Evolutionary conservation across 345 rosid species (phyloP).

Genomic region (Citrus hindsii): DNA sequence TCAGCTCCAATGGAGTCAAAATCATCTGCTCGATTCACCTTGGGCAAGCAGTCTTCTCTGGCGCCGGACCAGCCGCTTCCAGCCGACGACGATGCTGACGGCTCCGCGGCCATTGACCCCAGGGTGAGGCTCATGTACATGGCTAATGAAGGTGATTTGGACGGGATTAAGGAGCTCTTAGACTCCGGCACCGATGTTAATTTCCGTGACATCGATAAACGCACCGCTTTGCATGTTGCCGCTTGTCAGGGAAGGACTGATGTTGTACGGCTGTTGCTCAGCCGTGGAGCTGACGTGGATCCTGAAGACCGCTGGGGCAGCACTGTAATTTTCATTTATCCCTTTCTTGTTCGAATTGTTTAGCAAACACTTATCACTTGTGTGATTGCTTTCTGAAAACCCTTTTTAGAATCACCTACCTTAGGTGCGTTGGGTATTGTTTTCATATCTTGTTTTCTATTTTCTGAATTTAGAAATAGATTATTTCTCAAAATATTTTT

Average conservation of each 20-base stretch:
- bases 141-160: constrained; percentile 74
- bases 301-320: constrained; percentile 63
- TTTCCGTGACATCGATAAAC: constrained; percentile 62
- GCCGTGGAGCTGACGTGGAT: constrained; percentile 45
- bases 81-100: constrained; percentile 12
- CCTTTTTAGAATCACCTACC: neutral
- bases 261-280: constrained; percentile 43
- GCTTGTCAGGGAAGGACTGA: constrained; percentile 70
- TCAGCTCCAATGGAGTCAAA: constrained; percentile 18
- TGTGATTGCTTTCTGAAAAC: neutral
- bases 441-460: no score
- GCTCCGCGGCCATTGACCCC: constrained; percentile 33
- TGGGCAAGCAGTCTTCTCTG: constrained; percentile 59
- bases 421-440: neutral
- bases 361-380: neutral
- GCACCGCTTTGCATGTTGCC: constrained; percentile 80
- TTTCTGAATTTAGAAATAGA: no score
- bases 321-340: constrained; percentile 33
- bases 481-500: no score
- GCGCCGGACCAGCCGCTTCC: constrained; percentile 40
- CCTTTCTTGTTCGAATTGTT: neutral
- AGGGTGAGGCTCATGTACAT: constrained; percentile 68
- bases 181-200: constrained; percentile 65
- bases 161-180: constrained; percentile 53
- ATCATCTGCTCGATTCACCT: constrained; percentile 50